These are phyloP conservation scores for Sporothrix protearum DNA, from an alignment of 2,329 filamentous ascomycete species.

Conservation along the genomic window DNA sequence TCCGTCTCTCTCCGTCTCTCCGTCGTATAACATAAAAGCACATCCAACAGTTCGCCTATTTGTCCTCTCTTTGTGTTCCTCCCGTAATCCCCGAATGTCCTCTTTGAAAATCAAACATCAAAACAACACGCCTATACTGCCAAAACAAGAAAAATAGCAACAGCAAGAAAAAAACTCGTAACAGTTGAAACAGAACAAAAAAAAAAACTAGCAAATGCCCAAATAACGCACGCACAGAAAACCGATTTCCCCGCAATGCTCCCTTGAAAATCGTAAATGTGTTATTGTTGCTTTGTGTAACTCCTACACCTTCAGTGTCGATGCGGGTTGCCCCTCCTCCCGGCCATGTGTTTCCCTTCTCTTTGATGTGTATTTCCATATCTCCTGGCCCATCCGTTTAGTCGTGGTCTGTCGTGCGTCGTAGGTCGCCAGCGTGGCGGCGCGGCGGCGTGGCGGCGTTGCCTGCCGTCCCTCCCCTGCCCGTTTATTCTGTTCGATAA, in stretches of 20 bases:
- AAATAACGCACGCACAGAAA: constrained; percentile 2
- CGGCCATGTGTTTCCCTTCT: background rate
- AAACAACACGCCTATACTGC: constrained; percentile 11
- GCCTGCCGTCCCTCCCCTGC: background rate
- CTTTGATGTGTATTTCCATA: background rate
- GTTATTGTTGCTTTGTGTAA: background rate
- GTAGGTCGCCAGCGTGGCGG: background rate
- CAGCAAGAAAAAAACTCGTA: background rate
- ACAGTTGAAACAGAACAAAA: background rate
- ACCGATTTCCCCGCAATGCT: background rate
- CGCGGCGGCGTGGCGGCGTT: too few species aligned
- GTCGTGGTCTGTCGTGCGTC: constrained; percentile 10
- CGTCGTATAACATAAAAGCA: background rate
- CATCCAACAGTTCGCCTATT: constrained; percentile 10
- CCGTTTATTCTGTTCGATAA: constrained; percentile 63
- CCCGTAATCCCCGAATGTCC: background rate
- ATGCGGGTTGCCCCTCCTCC: background rate
- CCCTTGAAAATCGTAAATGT: background rate
- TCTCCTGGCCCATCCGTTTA: background rate
- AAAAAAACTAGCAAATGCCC: constrained; percentile 4
- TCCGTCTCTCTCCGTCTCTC: background rate
- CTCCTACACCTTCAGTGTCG: background rate
- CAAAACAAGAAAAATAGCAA: background rate
- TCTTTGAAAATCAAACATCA: background rate
- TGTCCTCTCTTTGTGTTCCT: background rate